These are phyloP conservation scores for Chrysanthemum lavandulifolium DNA, from an alignment of 129 eudicot genomes.

Conservation along the genomic window DNA sequence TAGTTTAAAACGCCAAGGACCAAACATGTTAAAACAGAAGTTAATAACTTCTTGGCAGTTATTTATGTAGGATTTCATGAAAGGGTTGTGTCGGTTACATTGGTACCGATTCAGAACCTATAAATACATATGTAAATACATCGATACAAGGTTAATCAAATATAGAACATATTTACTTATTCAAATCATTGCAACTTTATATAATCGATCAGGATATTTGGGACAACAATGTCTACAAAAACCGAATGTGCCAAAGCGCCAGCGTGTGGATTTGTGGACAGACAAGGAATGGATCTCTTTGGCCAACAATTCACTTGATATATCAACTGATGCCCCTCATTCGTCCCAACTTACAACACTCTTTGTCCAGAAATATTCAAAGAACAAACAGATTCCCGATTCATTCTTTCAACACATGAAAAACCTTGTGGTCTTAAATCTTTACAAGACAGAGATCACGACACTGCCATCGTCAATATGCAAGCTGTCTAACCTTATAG, in stretches of 20 bases:
- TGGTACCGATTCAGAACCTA: too few relatives aligned
- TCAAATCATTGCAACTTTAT: too few relatives aligned
- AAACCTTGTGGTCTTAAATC: slow-evolving; percentile 28
- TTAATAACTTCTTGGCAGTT: too few relatives aligned
- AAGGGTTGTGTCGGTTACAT: too few relatives aligned
- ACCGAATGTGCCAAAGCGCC: slow-evolving; percentile 17
- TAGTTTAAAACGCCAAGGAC: too few relatives aligned
- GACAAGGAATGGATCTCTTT: slow-evolving; percentile 31
- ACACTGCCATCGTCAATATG: slow-evolving; percentile 17
- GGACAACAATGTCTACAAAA: background rate
- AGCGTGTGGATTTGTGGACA: slow-evolving; percentile 25
- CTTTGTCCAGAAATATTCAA: slow-evolving; percentile 29
- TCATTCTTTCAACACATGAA: slow-evolving; percentile 30
- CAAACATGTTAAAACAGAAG: too few relatives aligned
- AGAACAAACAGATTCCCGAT: slow-evolving; percentile 23
- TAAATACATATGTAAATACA: too few relatives aligned
- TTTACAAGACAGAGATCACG: slow-evolving; percentile 28
- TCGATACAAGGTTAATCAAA: too few relatives aligned
- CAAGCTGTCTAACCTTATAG: slow-evolving; percentile 26
- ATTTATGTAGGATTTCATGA: too few relatives aligned
- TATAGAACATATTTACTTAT: too few relatives aligned
- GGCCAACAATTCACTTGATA: slow-evolving; percentile 28
- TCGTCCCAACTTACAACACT: slow-evolving; percentile 27
- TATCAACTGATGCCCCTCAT: slow-evolving; percentile 17
- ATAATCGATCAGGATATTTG: too few relatives aligned